These are phyloP conservation scores for Fusarium sp. DNA, from an alignment of 2,329 filamentous ascomycete species.

Conservation along the genomic window DNA sequence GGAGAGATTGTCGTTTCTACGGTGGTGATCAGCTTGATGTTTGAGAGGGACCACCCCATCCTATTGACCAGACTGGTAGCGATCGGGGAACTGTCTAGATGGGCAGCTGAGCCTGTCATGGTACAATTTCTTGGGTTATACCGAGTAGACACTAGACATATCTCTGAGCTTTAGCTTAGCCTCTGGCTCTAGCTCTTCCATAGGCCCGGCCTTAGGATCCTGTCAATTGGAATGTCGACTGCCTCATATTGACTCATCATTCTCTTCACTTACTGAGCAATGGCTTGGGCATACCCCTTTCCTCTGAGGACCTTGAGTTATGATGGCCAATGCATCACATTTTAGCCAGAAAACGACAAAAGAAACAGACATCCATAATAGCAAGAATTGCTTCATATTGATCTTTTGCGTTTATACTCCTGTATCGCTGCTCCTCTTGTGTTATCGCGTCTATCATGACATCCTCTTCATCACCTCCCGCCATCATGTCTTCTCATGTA, in stretches of 20 bases:
- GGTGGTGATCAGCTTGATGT: not conserved
- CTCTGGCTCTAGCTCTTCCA: not conserved
- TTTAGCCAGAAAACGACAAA: not conserved
- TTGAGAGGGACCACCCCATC: not conserved
- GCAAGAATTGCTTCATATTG: conserved; percentile 23
- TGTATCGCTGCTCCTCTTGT: conserved; percentile 6
- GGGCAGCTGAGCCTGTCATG: too few relatives aligned
- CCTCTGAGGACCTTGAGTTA: too few relatives aligned
- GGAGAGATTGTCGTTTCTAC: not conserved
- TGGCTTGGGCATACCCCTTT: not conserved
- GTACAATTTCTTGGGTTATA: not conserved
- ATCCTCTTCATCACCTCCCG: not conserved
- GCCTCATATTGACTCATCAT: not conserved
- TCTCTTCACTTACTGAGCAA: not conserved
- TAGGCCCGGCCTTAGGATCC: not conserved
- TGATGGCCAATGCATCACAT: too few relatives aligned
- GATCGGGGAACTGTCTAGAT: too few relatives aligned
- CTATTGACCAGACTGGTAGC: too few relatives aligned
- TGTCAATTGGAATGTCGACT: not conserved
- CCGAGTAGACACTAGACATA: not conserved
- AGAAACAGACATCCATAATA: not conserved
- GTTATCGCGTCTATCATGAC: conserved; percentile 27
- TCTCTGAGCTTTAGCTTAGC: not conserved
- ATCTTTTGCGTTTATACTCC: conserved; percentile 10
- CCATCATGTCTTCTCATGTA: conserved; percentile 14